Percentiles rank a stretch among this genome's conserved stretches.
phyloP scores from a whole-genome alignment of 2,329 filamentous ascomycete species.

The Phyllosticta paracitricarpa region DNA sequence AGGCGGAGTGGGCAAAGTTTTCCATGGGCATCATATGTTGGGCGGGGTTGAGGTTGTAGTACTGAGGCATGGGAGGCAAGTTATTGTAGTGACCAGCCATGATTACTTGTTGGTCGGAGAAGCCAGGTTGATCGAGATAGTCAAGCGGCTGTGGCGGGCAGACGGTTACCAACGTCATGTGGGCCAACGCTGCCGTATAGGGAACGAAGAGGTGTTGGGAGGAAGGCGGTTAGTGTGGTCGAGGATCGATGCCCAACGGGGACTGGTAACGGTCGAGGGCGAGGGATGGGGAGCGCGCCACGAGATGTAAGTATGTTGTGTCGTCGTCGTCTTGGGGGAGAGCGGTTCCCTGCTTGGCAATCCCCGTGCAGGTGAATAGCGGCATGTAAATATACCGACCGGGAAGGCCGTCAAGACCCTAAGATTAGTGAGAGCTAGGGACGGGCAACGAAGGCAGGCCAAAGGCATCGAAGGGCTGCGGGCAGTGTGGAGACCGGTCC shows the following conservation, averaged over 20 bases:
- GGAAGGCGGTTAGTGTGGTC: not conserved
- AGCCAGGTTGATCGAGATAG: not conserved
- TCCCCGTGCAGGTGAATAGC: slow-evolving; percentile 4
- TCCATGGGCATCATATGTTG: slow-evolving; percentile 23
- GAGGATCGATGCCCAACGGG: not conserved
- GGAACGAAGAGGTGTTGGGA: not conserved
- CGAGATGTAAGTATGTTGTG: not conserved
- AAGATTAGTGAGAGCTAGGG: slow-evolving; percentile 11
- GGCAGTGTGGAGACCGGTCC: not conserved
- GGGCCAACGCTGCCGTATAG: not conserved
- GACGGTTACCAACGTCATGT: not conserved
- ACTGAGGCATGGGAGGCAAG: slow-evolving; percentile 20
- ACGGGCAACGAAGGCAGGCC: slow-evolving; percentile 1
- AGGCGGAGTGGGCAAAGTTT: slow-evolving; percentile 15
- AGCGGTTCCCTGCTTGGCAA: slow-evolving; percentile 6
- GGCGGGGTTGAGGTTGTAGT: slow-evolving; percentile 26
- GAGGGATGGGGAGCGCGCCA: not conserved
- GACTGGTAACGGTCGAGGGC: not conserved
- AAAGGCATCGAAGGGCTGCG: slow-evolving; percentile 2
- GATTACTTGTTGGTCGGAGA: slow-evolving; percentile 10
- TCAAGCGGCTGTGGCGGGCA: not conserved
- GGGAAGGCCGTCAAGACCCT: slow-evolving; percentile 9
- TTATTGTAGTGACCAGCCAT: slow-evolving; percentile 31
- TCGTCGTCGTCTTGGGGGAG: not conserved
- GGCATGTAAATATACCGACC: slow-evolving; percentile 8